Conservation (phyloP, 2,329 filamentous ascomycete species). For the Aspergillaceae sp. region DNA sequence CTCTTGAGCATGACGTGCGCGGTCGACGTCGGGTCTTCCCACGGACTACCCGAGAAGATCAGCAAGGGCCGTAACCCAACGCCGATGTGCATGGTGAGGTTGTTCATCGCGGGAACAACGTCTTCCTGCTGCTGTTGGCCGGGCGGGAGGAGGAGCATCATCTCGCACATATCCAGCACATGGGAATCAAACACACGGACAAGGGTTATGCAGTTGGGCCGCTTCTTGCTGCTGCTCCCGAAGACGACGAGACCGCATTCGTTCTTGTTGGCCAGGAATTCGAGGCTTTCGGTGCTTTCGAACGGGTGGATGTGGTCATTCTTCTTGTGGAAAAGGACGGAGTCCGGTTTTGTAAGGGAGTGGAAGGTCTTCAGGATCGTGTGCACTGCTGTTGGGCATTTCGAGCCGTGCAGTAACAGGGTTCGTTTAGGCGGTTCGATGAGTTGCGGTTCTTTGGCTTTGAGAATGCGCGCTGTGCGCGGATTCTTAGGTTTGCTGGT, state of each 20-base stretch:
- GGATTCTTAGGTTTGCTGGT: conserved; percentile 65
- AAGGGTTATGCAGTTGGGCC: conserved; percentile 82
- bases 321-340: conserved; percentile 93
- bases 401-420: conserved; percentile 80
- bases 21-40: conserved; percentile 70
- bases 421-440: conserved; percentile 84
- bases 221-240: conserved; percentile 81
- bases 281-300: conserved; percentile 75
- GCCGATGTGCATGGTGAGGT: conserved; percentile 55
- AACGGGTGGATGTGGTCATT: conserved; percentile 85
- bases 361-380: conserved; percentile 78
- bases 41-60: conserved; percentile 79
- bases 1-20: conserved; percentile 81
- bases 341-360: conserved; percentile 72
- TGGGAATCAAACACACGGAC: conserved; percentile 76
- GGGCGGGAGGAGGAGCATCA: conserved; percentile 64
- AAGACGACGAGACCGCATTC: conserved; percentile 81
- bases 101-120: conserved; percentile 33
- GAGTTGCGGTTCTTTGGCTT: conserved; percentile 82
- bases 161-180: conserved; percentile 88
- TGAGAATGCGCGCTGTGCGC: conserved; percentile 88
- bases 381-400: conserved; percentile 72
- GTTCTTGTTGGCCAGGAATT: conserved; percentile 96
- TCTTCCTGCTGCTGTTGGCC: conserved; percentile 37
- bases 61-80: conserved; percentile 83